Evolutionary conservation across 2,329 filamentous ascomycete species (phyloP), one percentile per base, ranked within the genome.

Genomic region (Cadophora malorum): DNA sequence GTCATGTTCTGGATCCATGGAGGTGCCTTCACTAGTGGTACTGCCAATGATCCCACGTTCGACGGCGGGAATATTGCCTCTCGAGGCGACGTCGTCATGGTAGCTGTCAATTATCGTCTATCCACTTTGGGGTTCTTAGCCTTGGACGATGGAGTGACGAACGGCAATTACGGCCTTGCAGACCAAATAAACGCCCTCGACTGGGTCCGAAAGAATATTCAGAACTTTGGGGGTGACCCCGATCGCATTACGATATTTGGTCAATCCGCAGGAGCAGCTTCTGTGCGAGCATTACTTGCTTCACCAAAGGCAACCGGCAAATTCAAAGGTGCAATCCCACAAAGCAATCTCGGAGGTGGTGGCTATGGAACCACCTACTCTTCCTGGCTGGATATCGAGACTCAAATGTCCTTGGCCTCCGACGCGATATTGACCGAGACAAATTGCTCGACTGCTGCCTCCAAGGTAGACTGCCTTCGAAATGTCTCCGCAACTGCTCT

Each of bases 101-200:
- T 73, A 6, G 60, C 67, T 14, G 66, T 63, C 56, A 83, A 82
- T 67, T 88, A 87, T 74, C 83, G 83, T 35, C 68, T 83, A 3
- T 79, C 79, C 6, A 74, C 76, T 5, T 76, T 80, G 12, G 81
- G 83, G 1, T 84, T 84, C 67, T 68, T 86, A 63, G 84, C 83
- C 3, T 75, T 86, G 21, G 78, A 80, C 4, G 76, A 80, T 25
- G 80, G 80, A 4, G 83, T 82, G 0, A 82, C 80, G 63, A 79
- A 79, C 28, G 73, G 80, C 0, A 85, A 85, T 70, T 81, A 82
- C 68, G 81, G 80, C 0, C 74, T 85, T 72, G 79, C 31, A 4
- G 83, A 81, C 64, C 78, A 80, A 55, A 75, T 76, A 7, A 68
- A 74, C 23, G 79, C 75, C 2, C 65, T 80, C 0, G 71, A 75